These are phyloP conservation scores for Rehmannia glutinosa DNA, from an alignment of 257 asterid genomes.

Conservation along the genomic window DNA sequence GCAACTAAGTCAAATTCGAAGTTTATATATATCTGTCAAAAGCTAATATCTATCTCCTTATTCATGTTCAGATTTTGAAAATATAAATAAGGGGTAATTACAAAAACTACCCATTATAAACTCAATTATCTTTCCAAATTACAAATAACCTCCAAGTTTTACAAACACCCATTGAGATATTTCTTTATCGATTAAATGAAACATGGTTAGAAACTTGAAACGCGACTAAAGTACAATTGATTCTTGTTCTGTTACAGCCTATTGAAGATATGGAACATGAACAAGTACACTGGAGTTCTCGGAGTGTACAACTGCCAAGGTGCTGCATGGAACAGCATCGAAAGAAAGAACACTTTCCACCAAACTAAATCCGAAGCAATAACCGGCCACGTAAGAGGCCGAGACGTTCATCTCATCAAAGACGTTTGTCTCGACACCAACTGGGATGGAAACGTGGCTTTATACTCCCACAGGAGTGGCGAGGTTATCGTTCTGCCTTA, in stretches of 20 bases:
- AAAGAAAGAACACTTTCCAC: slow-evolving; percentile 78
- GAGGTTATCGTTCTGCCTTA: slow-evolving; percentile 36
- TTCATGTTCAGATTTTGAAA: no score
- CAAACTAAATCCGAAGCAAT: slow-evolving; percentile 49
- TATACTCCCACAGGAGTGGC: slow-evolving; percentile 41
- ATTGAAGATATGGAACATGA: slow-evolving; percentile 93
- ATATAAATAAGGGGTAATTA: no score
- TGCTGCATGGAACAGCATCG: slow-evolving; percentile 74
- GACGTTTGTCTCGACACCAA: slow-evolving; percentile 46
- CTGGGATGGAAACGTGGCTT: slow-evolving; percentile 70
- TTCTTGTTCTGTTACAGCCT: slow-evolving; percentile 40
- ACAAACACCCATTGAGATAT: no score
- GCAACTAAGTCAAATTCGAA: no score
- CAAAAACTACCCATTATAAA: no score
- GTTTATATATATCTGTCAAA: no score
- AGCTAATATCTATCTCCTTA: no score
- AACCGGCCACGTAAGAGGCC: slow-evolving; percentile 58
- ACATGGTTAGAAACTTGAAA: no score
- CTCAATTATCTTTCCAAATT: no score
- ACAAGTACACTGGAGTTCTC: slow-evolving; percentile 69
- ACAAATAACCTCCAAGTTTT: no score
- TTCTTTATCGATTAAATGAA: no score
- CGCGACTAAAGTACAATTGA: no score
- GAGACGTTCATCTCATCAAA: slow-evolving; percentile 65
- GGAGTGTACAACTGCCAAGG: slow-evolving; percentile 96